Evolutionary conservation across 164 flowering plant species (phyloP), one percentile per base, ranked within the genome.

Genomic region (Annona cherimola): DNA sequence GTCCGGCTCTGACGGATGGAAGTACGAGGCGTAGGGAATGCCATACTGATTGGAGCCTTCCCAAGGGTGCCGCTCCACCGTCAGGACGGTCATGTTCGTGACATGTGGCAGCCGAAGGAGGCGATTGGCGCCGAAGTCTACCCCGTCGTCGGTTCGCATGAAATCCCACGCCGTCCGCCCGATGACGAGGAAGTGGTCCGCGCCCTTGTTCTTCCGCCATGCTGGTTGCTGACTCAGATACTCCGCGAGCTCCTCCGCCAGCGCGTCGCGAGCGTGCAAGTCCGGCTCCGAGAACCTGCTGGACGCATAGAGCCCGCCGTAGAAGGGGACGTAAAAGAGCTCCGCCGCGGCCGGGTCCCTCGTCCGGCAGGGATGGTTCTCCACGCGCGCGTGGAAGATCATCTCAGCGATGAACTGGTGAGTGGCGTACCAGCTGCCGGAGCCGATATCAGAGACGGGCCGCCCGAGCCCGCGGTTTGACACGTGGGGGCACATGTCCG

Each of bases 151-250:
- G 12, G 79, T 69, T 67, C 90, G 77, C 73, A 61, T 70, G 44
- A 26, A 86, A 70, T 89, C 93, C 93, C 93, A 89, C 8, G 90
- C 83, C 0, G 89, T 89, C 68, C 90, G 74, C 5, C 90, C 93
- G 2, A 87, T 63, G 0, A 81, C 93, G 5, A 89, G 2, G 64
- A 89, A 87, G 71, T 89, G 93, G 76, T 87, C 89, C 71, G 66
- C 54, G 0, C 93, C 93, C 0, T 76, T n/a, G 39, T 66, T 20
- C 64, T 67, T 64, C 46, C 42, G 61, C 90, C 88, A 87, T 83
- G 76, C 64, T 1, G 67, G 75, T 68, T 83, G 84, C 14, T 63
- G 50, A 8, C 44, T 35, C 62, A 89, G 72, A 18, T 71, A 79
- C 67, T 75, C 84, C 1, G 14, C 77, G 18, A 89, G 73, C 68